phyloP scores from a whole-genome alignment of 2,329 filamentous ascomycete genomes.

The Aspergillus sp. region DNA sequence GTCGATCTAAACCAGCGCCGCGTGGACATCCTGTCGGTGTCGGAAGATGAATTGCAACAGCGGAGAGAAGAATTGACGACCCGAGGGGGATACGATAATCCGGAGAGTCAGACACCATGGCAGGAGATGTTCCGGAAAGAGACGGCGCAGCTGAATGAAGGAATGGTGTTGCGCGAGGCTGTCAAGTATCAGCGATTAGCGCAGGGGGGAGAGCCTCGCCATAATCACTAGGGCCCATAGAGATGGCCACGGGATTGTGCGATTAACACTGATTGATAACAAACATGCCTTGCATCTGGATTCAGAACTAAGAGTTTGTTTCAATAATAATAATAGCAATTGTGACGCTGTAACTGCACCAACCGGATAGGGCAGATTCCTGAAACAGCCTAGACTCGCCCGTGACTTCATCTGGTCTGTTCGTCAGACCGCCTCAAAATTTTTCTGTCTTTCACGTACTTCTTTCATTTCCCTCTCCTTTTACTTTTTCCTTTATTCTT shows the following conservation, averaged over 20 bases:
- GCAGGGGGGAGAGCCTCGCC: constrained; percentile 37
- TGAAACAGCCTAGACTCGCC: background rate
- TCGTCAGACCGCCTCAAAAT: background rate
- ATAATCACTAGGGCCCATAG: constrained; percentile 36
- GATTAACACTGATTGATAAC: background rate
- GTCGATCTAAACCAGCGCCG: constrained; percentile 46
- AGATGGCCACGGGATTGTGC: background rate
- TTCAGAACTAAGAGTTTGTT: background rate
- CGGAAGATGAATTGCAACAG: constrained; percentile 35
- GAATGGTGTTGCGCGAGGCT: constrained; percentile 43
- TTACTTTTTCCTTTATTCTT: constrained; percentile 2
- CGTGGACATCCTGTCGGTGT: constrained; percentile 42
- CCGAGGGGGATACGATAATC: constrained; percentile 32
- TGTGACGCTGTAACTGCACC: background rate
- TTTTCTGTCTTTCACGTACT: constrained; percentile 1
- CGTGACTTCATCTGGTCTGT: background rate
- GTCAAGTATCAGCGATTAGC: constrained; percentile 43
- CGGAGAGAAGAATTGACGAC: constrained; percentile 34
- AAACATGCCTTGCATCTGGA: background rate
- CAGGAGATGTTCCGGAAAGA: constrained; percentile 46
- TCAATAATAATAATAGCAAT: background rate
- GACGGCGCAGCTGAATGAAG: constrained; percentile 39
- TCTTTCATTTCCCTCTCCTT: constrained; percentile 2
- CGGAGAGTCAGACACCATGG: constrained; percentile 45
- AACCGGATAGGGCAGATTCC: background rate